Percentiles rank a stretch among this genome's conserved stretches.
phyloP scores from a whole-genome alignment of 192 early-diverging fungal species.

The Tieghemiomyces parasiticus region DNA sequence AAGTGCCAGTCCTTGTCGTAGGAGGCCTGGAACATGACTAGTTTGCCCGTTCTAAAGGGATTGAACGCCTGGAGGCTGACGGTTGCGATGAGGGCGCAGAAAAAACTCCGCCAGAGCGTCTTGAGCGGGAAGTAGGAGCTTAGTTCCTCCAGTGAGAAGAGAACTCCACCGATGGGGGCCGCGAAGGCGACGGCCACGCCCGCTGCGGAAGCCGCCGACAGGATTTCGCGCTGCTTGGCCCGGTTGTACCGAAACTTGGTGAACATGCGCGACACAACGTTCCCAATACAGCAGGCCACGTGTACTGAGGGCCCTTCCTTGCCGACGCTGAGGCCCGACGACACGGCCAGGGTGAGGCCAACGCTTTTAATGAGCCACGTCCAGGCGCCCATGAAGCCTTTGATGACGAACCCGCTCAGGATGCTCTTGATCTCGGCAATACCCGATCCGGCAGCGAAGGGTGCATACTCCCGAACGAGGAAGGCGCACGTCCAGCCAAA shows the following conservation, averaged over 20 bases:
- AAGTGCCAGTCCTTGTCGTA: slow-evolving; percentile 91
- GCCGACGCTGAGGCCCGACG: slow-evolving; percentile 75
- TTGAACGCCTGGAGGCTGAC: slow-evolving; percentile 82
- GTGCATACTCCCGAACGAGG: slow-evolving; percentile 60
- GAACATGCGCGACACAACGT: slow-evolving; percentile 66
- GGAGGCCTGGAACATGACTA: slow-evolving; percentile 90
- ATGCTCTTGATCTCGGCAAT: slow-evolving; percentile 84
- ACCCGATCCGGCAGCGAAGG: slow-evolving; percentile 90
- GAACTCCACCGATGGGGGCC: slow-evolving; percentile 50
- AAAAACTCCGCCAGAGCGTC: slow-evolving; percentile 94
- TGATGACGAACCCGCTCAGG: slow-evolving; percentile 82
- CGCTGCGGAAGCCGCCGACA: slow-evolving; percentile 54
- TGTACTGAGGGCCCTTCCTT: slow-evolving; percentile 95
- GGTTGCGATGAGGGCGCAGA: slow-evolving; percentile 91
- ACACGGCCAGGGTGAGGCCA: slow-evolving; percentile 58
- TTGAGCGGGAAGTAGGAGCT: slow-evolving; percentile 87
- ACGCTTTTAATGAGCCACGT: slow-evolving; percentile 74
- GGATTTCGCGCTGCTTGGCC: slow-evolving; percentile 43
- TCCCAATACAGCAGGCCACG: slow-evolving; percentile 80
- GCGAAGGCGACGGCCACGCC: slow-evolving; percentile 69
- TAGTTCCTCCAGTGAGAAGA: slow-evolving; percentile 78
- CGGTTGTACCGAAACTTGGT: slow-evolving; percentile 74
- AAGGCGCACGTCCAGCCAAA: slow-evolving; percentile 61
- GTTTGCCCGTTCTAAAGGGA: slow-evolving; percentile 91
- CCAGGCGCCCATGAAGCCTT: slow-evolving; percentile 79